Conservation (phyloP, 768 basidiomycete species). For the Pilatotrama ljubarskyi region DNA sequence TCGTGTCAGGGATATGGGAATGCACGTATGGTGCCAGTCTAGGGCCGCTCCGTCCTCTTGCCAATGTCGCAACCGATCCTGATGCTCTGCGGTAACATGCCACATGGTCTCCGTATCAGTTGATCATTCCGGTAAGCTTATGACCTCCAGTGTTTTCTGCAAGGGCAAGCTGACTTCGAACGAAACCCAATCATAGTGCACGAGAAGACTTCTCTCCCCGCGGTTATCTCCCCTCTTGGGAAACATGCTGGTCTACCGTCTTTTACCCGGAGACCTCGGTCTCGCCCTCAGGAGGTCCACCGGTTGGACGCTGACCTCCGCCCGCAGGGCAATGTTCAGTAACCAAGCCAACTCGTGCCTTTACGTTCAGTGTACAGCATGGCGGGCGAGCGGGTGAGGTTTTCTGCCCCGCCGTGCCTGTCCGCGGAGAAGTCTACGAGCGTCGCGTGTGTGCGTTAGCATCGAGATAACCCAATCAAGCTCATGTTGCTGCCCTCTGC, state of each 20-base stretch:
- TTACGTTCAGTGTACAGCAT: background rate
- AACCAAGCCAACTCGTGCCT: background rate
- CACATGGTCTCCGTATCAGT: slow-evolving; percentile 18
- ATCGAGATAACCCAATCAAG: slow-evolving; percentile 8
- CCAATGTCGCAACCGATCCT: background rate
- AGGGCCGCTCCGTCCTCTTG: slow-evolving; percentile 1
- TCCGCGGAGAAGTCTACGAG: background rate
- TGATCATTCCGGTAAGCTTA: slow-evolving; percentile 18
- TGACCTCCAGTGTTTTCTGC: background rate
- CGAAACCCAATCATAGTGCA: slow-evolving; percentile 9
- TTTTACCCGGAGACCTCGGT: background rate
- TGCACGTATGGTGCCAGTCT: slow-evolving; percentile 1
- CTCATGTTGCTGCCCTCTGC: slow-evolving; percentile 1
- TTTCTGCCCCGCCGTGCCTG: background rate
- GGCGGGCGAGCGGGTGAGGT: background rate
- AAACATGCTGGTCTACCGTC: background rate
- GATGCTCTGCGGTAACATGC: slow-evolving; percentile 2
- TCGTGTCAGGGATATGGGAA: background rate
- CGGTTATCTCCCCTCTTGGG: background rate
- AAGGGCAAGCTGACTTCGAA: slow-evolving; percentile 2
- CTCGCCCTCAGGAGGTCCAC: background rate
- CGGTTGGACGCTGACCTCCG: background rate
- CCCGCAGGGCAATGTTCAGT: background rate
- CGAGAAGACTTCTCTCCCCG: background rate
- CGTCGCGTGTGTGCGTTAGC: slow-evolving; percentile 1